Evolutionary conservation across 495 filamentous ascomycete species (phyloP).

Genomic region (Penicillium waksmanii): DNA sequence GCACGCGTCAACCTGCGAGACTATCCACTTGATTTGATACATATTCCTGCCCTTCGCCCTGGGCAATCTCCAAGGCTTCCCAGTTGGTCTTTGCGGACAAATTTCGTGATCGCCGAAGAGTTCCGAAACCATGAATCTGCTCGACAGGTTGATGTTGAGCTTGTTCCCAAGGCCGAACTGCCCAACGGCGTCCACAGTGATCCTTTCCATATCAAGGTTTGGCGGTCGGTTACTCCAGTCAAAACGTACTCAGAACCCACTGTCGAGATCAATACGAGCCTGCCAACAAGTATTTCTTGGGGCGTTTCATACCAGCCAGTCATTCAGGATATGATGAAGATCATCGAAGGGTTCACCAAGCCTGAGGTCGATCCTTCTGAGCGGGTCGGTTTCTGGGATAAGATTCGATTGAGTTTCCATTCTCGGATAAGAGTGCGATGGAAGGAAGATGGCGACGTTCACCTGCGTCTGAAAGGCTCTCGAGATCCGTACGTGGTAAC

Average conservation of each 20-base stretch:
- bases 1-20: slow-evolving; percentile 82
- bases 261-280: slow-evolving; percentile 88
- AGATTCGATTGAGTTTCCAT: slow-evolving; percentile 93
- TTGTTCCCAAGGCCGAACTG: slow-evolving; percentile 72
- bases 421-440: slow-evolving; percentile 87
- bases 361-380: slow-evolving; percentile 93
- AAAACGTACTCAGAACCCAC: slow-evolving; percentile 95
- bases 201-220: slow-evolving; percentile 81
- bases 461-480: slow-evolving; percentile 87
- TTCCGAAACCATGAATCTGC: slow-evolving; percentile 76
- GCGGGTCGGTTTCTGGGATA: slow-evolving; percentile 97
- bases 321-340: slow-evolving; percentile 99
- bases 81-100: slow-evolving; percentile 80
- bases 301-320: slow-evolving; percentile 96
- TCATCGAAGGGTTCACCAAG: slow-evolving; percentile 96
- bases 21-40: slow-evolving; percentile 89
- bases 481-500: slow-evolving; percentile 94
- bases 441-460: slow-evolving; percentile 95
- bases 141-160: slow-evolving; percentile 77
- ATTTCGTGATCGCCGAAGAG: slow-evolving; percentile 98
- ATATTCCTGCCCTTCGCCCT: slow-evolving; percentile 80
- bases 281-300: slow-evolving; percentile 94
- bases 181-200: slow-evolving; percentile 40
- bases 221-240: slow-evolving; percentile 88
- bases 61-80: slow-evolving; percentile 80